phyloP scores from a whole-genome alignment of 441 rosid species.

The Populus hybrid region DNA sequence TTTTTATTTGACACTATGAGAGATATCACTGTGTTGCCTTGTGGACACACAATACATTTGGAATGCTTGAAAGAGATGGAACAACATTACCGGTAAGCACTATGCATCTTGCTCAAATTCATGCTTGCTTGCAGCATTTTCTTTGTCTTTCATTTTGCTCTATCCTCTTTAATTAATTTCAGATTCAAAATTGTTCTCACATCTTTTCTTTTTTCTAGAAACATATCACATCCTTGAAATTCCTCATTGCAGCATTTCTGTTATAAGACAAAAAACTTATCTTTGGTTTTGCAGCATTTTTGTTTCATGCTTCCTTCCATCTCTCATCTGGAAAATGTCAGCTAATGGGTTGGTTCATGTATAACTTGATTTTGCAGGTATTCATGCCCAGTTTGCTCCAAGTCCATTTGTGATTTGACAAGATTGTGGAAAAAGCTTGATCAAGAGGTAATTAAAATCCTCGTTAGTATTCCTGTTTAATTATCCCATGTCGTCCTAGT shows the following conservation, averaged over 20 bases:
- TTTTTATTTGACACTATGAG: constrained; percentile 67
- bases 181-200: not conserved
- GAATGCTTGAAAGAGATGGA: constrained; percentile 66
- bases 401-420: constrained; percentile 70
- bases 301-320: not conserved
- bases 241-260: not conserved
- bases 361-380: constrained; percentile 39
- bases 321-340: not conserved
- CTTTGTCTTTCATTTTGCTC: not conserved
- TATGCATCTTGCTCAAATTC: not conserved
- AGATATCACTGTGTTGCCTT: constrained; percentile 53
- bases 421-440: constrained; percentile 63
- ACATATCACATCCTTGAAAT: not conserved
- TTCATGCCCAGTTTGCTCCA: constrained; percentile 78
- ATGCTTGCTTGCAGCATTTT: not conserved
- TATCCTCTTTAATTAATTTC: not conserved
- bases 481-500: not conserved
- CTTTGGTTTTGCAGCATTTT: not conserved
- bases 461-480: not conserved
- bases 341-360: not conserved
- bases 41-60: constrained; percentile 78
- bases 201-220: not conserved
- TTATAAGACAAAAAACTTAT: not conserved
- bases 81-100: constrained; percentile 49
- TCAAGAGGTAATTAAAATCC: constrained; percentile 43